phyloP scores from a whole-genome alignment of 257 asterid species.

The Nicotiana attenuata region DNA sequence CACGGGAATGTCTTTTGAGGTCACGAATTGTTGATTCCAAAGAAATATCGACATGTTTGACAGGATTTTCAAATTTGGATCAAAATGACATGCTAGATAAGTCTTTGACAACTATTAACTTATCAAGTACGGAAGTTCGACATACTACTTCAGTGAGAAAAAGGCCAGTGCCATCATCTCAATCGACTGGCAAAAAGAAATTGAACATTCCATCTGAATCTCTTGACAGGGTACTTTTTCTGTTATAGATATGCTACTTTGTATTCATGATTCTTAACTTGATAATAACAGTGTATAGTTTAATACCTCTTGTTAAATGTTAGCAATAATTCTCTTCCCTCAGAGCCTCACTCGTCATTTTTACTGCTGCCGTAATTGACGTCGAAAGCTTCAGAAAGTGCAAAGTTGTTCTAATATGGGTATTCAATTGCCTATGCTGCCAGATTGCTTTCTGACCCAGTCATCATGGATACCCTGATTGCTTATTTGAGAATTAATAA shows the following conservation, averaged over 20 bases:
- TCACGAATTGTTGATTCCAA: slow-evolving; percentile 49
- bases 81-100: slow-evolving; percentile 27
- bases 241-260: background rate
- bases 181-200: slow-evolving; percentile 34
- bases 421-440: background rate
- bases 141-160: slow-evolving; percentile 28
- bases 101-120: slow-evolving; percentile 22
- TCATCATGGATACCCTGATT: background rate
- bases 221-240: slow-evolving; percentile 50
- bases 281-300: background rate
- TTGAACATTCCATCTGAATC: slow-evolving; percentile 44
- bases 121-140: slow-evolving; percentile 29
- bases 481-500: no score
- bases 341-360: background rate
- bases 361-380: background rate
- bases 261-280: background rate
- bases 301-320: background rate
- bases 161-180: slow-evolving; percentile 25
- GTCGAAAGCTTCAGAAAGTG: background rate
- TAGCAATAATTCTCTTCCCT: background rate
- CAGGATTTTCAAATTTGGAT: slow-evolving; percentile 26
- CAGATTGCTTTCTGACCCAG: background rate
- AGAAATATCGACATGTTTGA: slow-evolving; percentile 25
- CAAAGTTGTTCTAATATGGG: background rate
- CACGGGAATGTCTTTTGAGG: slow-evolving; percentile 72